A percentile compares a stretch with the other conserved stretches of the same genome.
Conservation (phyloP, 2,329 filamentous ascomycete species). For the Colletotrichum camelliae region DNA sequence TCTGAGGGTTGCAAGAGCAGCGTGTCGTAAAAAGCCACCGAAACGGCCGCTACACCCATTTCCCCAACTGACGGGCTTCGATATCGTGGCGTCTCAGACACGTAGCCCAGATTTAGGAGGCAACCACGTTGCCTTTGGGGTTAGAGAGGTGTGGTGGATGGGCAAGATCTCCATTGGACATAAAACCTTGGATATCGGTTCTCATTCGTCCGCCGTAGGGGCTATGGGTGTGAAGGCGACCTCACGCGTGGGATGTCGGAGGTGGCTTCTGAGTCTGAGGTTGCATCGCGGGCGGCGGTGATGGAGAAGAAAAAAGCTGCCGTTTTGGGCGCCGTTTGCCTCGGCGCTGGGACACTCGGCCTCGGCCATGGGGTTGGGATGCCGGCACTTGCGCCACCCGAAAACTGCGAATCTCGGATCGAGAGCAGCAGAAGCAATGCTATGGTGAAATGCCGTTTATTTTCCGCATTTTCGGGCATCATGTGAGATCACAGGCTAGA, state of each 20-base stretch:
- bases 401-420: background rate
- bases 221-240: slow-evolving; percentile 6
- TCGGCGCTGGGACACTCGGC: background rate
- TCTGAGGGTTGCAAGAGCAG: background rate
- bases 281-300: background rate
- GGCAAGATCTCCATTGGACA: background rate
- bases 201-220: background rate
- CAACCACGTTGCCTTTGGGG: background rate
- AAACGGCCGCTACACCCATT: background rate
- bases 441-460: background rate
- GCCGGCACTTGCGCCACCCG: background rate
- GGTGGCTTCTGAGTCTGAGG: background rate
- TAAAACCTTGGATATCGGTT: background rate
- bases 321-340: background rate
- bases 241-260: background rate
- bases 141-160: background rate
- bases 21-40: background rate
- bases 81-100: slow-evolving; percentile 9
- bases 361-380: background rate
- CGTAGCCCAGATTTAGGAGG: background rate
- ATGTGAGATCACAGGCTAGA: background rate
- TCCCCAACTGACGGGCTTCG: background rate
- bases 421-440: background rate
- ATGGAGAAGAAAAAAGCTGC: background rate
- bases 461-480: background rate